These are phyloP conservation scores for Daucus carota DNA, from an alignment of 129 eudicot genomes.

Conservation along the genomic window DH1_v3.0 NC_030385.2:36562001-36562500, in stretches of 20 bases:
- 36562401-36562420: background rate
- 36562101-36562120: background rate
- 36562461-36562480: slow-evolving; percentile 59
- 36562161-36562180: background rate
- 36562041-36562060: background rate
- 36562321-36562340: background rate
- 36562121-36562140: background rate
- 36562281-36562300: background rate
- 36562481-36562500: slow-evolving; percentile 68
- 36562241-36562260: background rate
- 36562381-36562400: background rate
- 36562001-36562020: background rate
- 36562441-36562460: slow-evolving; percentile 43
- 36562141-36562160: background rate
- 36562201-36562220: too few relatives aligned
- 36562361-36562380: background rate
- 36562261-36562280: background rate
- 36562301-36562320: background rate
- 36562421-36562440: background rate
- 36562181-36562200: too few relatives aligned
- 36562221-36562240: background rate
- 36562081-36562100: background rate
- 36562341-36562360: background rate
- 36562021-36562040: background rate
- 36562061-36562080: background rate